Base-by-base conservation (phyloP, 352 stramenopile species). In the Globisporangium cederbergense region DNA sequence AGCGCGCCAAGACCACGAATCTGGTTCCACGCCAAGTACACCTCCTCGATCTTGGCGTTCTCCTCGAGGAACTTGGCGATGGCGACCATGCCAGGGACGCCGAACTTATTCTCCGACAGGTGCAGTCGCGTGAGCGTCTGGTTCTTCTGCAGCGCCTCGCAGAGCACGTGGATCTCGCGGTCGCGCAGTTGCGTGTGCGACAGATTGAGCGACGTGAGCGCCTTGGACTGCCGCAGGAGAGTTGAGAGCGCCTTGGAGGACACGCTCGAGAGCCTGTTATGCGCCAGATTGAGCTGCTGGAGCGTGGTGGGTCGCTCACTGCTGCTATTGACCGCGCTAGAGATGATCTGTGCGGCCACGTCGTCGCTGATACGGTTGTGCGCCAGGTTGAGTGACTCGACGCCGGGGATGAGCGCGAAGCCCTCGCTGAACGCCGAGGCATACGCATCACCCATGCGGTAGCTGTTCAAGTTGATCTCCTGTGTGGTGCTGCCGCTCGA, bases 11-110 rank as follows among this genome's bases (percentile, higher is more conserved):
- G n/a, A 2, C 81, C 82, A 1, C 85, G 82, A 11, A 91, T 68
- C 50, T 90, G 79, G 64, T 91, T 93, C 80, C 82, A 91, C 0
- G 79, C 78, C 18, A 93, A 58, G 40, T 93, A 91, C 2, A 93
- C 67, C 53, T 93, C 85, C 56, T 91, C 85, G 47, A 93, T 80
- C 34, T 83, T 86, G 43, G 79, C 73, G 56, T 89, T 91, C 58
- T 93, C 82, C 38, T 88, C 82, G 2, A 93, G 72, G 55, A 91
- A 86, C 18, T 81, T 87, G 25, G 78, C 84, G 61, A 93, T 78
- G 11, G 80, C 72, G 28, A 87, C 22, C 82, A 85, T 86, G 7
- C 84, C 84, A 4, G 72, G 59, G 10, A 77, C 71, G 16, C 76
- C 78, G 36, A 93, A 93, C 52, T 69, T 69, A 70, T 93, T 93